These are phyloP conservation scores for Cladosporium sp. DNA, from an alignment of 2,329 filamentous ascomycete genomes.

Conservation along the genomic window DNA sequence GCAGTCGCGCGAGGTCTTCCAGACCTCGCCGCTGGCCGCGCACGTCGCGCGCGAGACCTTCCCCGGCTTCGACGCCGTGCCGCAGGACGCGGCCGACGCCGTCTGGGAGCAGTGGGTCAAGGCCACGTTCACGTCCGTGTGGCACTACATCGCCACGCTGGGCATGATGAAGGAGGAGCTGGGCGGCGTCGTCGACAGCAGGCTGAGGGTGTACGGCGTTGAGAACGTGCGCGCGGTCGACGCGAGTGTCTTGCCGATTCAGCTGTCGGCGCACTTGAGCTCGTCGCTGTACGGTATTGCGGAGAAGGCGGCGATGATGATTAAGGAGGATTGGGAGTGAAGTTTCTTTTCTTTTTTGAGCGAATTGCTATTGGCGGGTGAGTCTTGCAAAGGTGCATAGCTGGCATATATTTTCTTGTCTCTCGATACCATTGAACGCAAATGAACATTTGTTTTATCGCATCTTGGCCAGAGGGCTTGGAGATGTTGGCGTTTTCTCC, in stretches of 20 bases:
- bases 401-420: no score
- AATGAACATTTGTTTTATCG: no score
- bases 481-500: no score
- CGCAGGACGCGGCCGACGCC: conserved; percentile 11
- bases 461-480: no score
- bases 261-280: conserved; percentile 24
- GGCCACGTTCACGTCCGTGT: conserved; percentile 21
- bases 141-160: conserved; percentile 26
- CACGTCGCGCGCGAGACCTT: conserved; percentile 24
- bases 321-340: conserved; percentile 12
- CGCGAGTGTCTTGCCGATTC: conserved; percentile 29
- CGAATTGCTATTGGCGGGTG: no score
- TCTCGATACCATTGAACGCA: no score
- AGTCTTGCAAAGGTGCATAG: no score
- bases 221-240: conserved; percentile 33
- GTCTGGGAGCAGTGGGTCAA: conserved; percentile 24
- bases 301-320: conserved; percentile 29
- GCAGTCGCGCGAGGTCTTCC: conserved; percentile 27
- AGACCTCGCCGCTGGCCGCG: conserved; percentile 20
- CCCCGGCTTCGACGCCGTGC: conserved; percentile 18
- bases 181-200: conserved; percentile 31
- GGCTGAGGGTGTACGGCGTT: conserved; percentile 33
- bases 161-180: conserved; percentile 19
- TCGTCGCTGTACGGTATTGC: conserved; percentile 27
- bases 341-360: no score